Evolutionary conservation across 371 early-diverging fungal species (phyloP).

Genomic region (Aphelidium insulamus): DNA sequence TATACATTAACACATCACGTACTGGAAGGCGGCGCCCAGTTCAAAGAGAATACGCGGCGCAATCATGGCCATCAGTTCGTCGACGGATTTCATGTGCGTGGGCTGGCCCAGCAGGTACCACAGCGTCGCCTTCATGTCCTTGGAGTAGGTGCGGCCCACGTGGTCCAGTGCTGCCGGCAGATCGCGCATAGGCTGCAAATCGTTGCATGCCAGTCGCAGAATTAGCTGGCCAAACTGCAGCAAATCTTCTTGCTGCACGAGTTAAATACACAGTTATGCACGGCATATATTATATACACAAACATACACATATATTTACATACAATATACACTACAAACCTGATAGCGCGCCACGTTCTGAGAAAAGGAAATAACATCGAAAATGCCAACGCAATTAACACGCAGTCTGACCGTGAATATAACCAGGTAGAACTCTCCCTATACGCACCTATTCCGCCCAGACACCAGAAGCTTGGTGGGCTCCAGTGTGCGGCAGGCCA

Average conservation of each 20-base stretch:
- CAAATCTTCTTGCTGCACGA: conserved; percentile 62
- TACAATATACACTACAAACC: conserved; percentile 9
- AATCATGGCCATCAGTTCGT: conserved; percentile 58
- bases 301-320: background rate
- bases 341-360: conserved; percentile 35
- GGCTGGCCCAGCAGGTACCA: conserved; percentile 57
- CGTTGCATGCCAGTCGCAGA: conserved; percentile 50
- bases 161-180: conserved; percentile 48
- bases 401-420: conserved; percentile 30
- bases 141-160: conserved; percentile 43
- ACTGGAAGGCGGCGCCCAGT: conserved; percentile 41
- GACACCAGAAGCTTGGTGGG: conserved; percentile 61
- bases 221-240: conserved; percentile 68
- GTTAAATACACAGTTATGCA: background rate
- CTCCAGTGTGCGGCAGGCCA: conserved; percentile 53
- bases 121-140: conserved; percentile 55
- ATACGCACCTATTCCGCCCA: conserved; percentile 41
- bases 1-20: conserved; percentile 6
- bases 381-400: conserved; percentile 54
- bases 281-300: no score
- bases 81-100: conserved; percentile 42
- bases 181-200: conserved; percentile 36
- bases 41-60: conserved; percentile 54
- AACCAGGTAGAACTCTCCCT: background rate
- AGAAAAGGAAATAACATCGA: conserved; percentile 57